Percentiles rank a stretch among this genome's conserved stretches.
phyloP scores from a whole-genome alignment of 1,139 yeast genomes.

The Candida dubliniensis region DNA sequence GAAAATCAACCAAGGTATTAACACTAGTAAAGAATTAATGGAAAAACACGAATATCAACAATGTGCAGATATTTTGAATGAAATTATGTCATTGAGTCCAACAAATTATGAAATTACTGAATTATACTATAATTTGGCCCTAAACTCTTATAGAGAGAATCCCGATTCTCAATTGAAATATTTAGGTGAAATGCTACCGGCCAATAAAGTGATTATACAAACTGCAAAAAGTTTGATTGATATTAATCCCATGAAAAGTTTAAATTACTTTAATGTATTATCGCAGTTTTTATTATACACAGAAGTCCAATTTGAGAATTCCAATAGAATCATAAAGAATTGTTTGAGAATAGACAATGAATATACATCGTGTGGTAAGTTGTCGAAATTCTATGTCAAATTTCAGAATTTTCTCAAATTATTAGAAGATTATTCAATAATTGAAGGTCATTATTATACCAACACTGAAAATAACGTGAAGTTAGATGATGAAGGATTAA shows the following conservation, averaged over 20 bases:
- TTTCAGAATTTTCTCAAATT: slow-evolving; percentile 33
- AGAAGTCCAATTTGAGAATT: slow-evolving; percentile 50
- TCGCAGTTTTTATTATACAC: slow-evolving; percentile 51
- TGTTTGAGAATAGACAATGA: slow-evolving; percentile 76
- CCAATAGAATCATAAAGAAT: slow-evolving; percentile 50
- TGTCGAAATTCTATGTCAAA: slow-evolving; percentile 45
- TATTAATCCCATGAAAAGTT: slow-evolving; percentile 30
- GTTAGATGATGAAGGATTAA: slow-evolving; percentile 18
- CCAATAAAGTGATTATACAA: slow-evolving; percentile 23
- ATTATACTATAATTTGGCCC: slow-evolving; percentile 23
- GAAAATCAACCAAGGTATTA: slow-evolving; percentile 20
- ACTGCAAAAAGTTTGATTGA: slow-evolving; percentile 29
- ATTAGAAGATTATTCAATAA: slow-evolving; percentile 46
- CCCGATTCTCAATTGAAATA: slow-evolving; percentile 13
- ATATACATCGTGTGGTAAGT: slow-evolving; percentile 49
- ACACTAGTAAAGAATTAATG: slow-evolving; percentile 17
- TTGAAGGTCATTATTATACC: slow-evolving; percentile 34
- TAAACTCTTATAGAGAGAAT: slow-evolving; percentile 16
- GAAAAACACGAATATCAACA: slow-evolving; percentile 17
- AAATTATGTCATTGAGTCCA: slow-evolving; percentile 25
- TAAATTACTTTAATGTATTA: slow-evolving; percentile 30
- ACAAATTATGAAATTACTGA: slow-evolving; percentile 20
- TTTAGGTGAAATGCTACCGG: slow-evolving; percentile 14
- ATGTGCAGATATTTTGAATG: slow-evolving; percentile 25
- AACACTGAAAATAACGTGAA: slow-evolving; percentile 16